Evolutionary conservation across 2,329 filamentous ascomycete species (phyloP).

Genomic region (Falciphora oryzae): DNA sequence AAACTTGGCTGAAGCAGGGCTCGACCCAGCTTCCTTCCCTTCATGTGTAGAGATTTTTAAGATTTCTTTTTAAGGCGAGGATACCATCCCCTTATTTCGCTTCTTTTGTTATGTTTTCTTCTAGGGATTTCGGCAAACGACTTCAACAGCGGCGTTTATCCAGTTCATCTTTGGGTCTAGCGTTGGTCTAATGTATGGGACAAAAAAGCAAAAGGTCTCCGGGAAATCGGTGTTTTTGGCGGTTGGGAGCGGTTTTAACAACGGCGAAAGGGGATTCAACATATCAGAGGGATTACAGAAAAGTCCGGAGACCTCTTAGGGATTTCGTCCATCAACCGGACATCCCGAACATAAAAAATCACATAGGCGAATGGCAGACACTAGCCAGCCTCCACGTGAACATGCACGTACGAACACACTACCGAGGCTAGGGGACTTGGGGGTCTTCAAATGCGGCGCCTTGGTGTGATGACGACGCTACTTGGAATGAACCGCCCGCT

Average conservation of each 20-base stretch:
- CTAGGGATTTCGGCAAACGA: constrained; percentile 35
- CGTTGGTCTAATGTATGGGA: constrained; percentile 5
- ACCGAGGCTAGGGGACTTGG: no score
- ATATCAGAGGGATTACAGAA: constrained; percentile 11
- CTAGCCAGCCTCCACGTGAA: no score
- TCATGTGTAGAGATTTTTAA: constrained; percentile 16
- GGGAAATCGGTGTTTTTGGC: constrained; percentile 6
- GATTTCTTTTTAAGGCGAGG: constrained; percentile 15
- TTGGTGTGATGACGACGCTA: no score
- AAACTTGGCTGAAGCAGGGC: constrained; percentile 13
- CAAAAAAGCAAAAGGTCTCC: constrained; percentile 4
- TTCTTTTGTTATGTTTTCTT: constrained; percentile 5
- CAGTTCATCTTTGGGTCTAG: constrained; percentile 5
- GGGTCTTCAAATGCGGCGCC: no score
- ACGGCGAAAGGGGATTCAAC: constrained; percentile 15
- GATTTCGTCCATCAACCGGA: constrained; percentile 13
- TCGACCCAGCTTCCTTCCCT: constrained; percentile 1
- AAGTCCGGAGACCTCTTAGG: constrained; percentile 11
- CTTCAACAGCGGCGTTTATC: constrained; percentile 54
- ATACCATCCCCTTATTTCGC: constrained; percentile 5
- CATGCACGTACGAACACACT: no score
- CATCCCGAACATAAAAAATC: constrained; percentile 7
- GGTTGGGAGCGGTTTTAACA: constrained; percentile 6
- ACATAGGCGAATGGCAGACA: neutral
- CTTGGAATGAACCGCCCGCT: no score